Evolutionary conservation across 441 rosid species (phyloP).

Genomic region (Croton laevigatus): DNA sequence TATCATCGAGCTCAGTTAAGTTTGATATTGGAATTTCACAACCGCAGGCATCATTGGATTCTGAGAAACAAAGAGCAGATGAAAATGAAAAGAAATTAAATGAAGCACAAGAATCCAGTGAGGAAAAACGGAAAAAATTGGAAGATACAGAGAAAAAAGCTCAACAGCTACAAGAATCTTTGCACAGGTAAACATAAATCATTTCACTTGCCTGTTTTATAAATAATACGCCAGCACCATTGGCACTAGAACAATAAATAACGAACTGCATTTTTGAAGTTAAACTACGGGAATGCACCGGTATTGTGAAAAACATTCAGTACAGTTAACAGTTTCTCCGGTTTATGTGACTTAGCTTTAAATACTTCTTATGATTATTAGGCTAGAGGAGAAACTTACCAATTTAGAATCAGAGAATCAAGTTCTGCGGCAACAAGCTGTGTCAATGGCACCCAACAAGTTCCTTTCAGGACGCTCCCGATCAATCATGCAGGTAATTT

Average conservation of each 20-base stretch:
- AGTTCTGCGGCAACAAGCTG: constrained; percentile 94
- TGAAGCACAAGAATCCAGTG: constrained; percentile 52
- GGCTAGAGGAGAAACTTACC: constrained; percentile 86
- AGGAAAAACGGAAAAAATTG: constrained; percentile 53
- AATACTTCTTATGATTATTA: constrained; percentile 32
- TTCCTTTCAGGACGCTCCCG: constrained; percentile 95
- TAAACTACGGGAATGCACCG: no score
- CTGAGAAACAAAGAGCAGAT: constrained; percentile 70
- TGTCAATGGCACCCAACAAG: constrained; percentile 96
- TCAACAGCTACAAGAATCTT: constrained; percentile 76
- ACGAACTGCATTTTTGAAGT: not conserved
- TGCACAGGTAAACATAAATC: constrained; percentile 53
- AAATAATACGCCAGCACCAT: not conserved
- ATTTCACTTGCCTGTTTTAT: constrained; percentile 3
- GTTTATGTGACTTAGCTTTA: constrained; percentile 21
- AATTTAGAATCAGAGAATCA: constrained; percentile 94
- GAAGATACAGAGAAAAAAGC: constrained; percentile 81
- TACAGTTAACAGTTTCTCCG: constrained; percentile 7
- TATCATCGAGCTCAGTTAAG: constrained; percentile 8
- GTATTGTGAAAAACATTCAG: not conserved
- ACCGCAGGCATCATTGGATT: constrained; percentile 53
- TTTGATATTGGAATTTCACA: constrained; percentile 16
- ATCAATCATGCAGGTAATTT: constrained; percentile 83
- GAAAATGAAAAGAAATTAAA: constrained; percentile 57
- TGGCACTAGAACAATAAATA: constrained; percentile 1